Base-by-base conservation (phyloP, 768 basidiomycete genomes). In the Suillus bovinus region DNA sequence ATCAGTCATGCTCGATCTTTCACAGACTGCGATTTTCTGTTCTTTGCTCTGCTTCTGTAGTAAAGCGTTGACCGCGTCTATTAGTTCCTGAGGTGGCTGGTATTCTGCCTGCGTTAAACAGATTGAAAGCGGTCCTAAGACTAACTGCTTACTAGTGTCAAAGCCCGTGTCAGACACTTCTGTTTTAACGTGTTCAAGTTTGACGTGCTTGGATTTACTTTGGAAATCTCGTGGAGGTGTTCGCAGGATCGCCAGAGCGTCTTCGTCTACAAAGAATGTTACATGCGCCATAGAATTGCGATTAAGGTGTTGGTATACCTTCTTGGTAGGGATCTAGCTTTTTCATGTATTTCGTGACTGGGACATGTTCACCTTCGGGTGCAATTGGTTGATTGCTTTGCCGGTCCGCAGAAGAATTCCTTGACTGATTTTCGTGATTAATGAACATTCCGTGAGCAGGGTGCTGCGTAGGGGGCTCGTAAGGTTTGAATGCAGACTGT, bases 251-350 rank as follows among this genome's bases (percentile, higher is more conserved):
- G 41, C 58, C 10, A 64, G 39, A 13, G 72, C 67, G 5, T 72
- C 69, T 44, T 75, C 73, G 1, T 75, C 72, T 75, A 27, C 17
- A 7, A 6, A 29, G 1, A 24, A 20, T 36, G 34, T 60, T 39
- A 39, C 36, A 44, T 1, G 1, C 59, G 6, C 11, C 20, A 41
- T 29, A 20, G 22, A 20, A 39, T 14, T 47, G 11, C 2, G 5
- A 49, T 53, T 16, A 3, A 7, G 49, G 17, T 3, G 13, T 6
- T 44, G 4, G 7, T 53, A 54, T 20, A 65, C 74, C 74, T 22
- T 72, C 29, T 41, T 74, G 72, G 6, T 73, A 75, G 0, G 72
- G 72, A 56, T 75, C 74, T 3, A 72, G 41, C 46, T 73, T 73
- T 49, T 64, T 73, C 39, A 72, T 24, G 20, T 69, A 63, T 47